A percentile compares a stretch with the other conserved stretches of the same genome.
Conservation (phyloP, 2,329 filamentous ascomycete genomes). For the Arthroderma sp. region DNA sequence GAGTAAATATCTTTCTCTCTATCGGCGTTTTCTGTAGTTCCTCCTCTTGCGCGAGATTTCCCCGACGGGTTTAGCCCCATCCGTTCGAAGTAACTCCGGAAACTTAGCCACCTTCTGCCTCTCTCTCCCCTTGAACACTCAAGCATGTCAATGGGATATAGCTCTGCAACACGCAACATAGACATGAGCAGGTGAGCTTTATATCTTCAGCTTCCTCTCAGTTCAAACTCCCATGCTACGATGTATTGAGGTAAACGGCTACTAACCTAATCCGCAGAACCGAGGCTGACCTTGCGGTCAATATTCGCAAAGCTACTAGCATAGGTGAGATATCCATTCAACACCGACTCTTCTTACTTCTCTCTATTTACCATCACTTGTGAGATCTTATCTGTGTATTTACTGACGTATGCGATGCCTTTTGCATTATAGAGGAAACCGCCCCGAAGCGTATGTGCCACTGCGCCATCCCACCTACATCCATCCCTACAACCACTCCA, state of each 20-base stretch:
- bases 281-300: slow-evolving; percentile 51
- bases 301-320: slow-evolving; percentile 55
- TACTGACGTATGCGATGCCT: not conserved
- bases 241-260: too few relatives aligned
- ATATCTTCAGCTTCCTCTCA: not conserved
- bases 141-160: slow-evolving; percentile 11
- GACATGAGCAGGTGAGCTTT: slow-evolving; percentile 47
- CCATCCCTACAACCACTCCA: not conserved
- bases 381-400: not conserved
- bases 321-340: slow-evolving; percentile 33
- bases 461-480: slow-evolving; percentile 48
- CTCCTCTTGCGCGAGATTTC: too few relatives aligned
- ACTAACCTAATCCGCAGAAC: slow-evolving; percentile 26
- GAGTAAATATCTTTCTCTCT: too few relatives aligned
- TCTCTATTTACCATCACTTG: slow-evolving; percentile 11
- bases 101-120: too few relatives aligned
- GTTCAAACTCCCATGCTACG: not conserved
- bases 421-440: slow-evolving; percentile 40
- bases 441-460: slow-evolving; percentile 62
- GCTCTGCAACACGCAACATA: slow-evolving; percentile 34
- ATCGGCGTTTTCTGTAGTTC: too few relatives aligned
- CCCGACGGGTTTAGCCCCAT: too few relatives aligned
- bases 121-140: not conserved
- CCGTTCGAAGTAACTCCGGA: too few relatives aligned
- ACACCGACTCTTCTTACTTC: slow-evolving; percentile 6